Conservation (phyloP, 192 early-diverging fungal species). For the Gaertneriomyces semiglobifer region DNA sequence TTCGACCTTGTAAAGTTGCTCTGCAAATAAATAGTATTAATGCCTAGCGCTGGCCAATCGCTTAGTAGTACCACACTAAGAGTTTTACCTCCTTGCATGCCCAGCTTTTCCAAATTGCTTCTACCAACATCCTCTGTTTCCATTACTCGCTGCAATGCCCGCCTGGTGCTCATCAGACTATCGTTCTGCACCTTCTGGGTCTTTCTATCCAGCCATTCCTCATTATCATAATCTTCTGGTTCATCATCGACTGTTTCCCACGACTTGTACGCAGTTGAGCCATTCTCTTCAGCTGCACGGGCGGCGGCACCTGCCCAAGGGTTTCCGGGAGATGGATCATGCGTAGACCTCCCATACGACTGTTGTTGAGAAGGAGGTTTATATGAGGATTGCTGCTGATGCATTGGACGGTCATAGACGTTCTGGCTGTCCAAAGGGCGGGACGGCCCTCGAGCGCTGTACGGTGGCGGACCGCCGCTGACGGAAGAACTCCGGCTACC, state of each 20-base stretch:
- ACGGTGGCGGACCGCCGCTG: too few relatives aligned
- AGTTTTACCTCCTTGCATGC: constrained; percentile 38
- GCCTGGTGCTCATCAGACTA: constrained; percentile 36
- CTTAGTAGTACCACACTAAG: neutral
- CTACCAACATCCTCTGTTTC: constrained; percentile 36
- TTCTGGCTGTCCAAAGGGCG: too few relatives aligned
- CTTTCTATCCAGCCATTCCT: constrained; percentile 40
- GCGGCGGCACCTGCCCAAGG: constrained; percentile 24
- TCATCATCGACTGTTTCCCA: constrained; percentile 31
- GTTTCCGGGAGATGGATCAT: neutral
- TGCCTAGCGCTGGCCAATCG: neutral
- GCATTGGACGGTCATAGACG: too few relatives aligned
- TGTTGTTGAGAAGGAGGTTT: too few relatives aligned
- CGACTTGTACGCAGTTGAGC: constrained; percentile 13
- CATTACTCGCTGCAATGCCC: constrained; percentile 39
- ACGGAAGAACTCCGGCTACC: too few relatives aligned
- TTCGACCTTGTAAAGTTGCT: constrained; percentile 51
- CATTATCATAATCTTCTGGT: constrained; percentile 37
- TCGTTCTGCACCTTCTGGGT: constrained; percentile 50
- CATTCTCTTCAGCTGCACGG: constrained; percentile 15
- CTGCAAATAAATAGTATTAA: constrained; percentile 19
- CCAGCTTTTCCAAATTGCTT: constrained; percentile 33
- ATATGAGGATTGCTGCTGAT: too few relatives aligned
- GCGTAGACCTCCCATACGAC: too few relatives aligned
- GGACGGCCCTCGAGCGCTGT: too few relatives aligned